phyloP scores from a whole-genome alignment of 2,329 filamentous ascomycete species.

The Clarireedia hainanense region DNA sequence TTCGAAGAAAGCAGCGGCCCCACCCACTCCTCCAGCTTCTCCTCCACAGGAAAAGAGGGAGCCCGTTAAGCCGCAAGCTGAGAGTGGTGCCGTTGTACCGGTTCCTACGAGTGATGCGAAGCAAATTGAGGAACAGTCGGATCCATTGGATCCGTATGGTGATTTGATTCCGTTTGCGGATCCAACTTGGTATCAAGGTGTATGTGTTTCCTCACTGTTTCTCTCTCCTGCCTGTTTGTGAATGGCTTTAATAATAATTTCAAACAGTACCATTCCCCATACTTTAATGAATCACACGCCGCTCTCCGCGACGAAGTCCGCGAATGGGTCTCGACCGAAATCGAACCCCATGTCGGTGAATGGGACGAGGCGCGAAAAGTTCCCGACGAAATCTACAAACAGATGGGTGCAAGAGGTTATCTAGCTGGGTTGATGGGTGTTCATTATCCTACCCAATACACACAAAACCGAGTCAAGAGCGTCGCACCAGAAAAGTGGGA shows the following conservation, averaged over 20 bases:
- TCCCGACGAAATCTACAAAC: slow-evolving; percentile 83
- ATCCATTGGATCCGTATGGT: slow-evolving; percentile 77
- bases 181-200: slow-evolving; percentile 89
- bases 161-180: slow-evolving; percentile 86
- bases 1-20: slow-evolving; percentile 61
- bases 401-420: slow-evolving; percentile 89
- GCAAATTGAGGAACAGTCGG: slow-evolving; percentile 40
- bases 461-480: slow-evolving; percentile 61
- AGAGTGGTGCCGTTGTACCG: slow-evolving; percentile 45
- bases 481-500: slow-evolving; percentile 91
- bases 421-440: slow-evolving; percentile 85
- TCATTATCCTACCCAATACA: slow-evolving; percentile 71
- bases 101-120: slow-evolving; percentile 32
- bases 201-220: slow-evolving; percentile 41
- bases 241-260: neutral
- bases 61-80: slow-evolving; percentile 48
- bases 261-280: slow-evolving; percentile 81
- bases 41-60: slow-evolving; percentile 38
- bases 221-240: neutral
- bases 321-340: slow-evolving; percentile 81
- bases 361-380: slow-evolving; percentile 96
- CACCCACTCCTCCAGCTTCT: slow-evolving; percentile 42
- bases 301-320: slow-evolving; percentile 86
- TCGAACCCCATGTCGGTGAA: slow-evolving; percentile 87
- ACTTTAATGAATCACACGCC: slow-evolving; percentile 91